Base-by-base conservation (phyloP, 2,329 filamentous ascomycete genomes). In the Penicillium oxalicum region DNA sequence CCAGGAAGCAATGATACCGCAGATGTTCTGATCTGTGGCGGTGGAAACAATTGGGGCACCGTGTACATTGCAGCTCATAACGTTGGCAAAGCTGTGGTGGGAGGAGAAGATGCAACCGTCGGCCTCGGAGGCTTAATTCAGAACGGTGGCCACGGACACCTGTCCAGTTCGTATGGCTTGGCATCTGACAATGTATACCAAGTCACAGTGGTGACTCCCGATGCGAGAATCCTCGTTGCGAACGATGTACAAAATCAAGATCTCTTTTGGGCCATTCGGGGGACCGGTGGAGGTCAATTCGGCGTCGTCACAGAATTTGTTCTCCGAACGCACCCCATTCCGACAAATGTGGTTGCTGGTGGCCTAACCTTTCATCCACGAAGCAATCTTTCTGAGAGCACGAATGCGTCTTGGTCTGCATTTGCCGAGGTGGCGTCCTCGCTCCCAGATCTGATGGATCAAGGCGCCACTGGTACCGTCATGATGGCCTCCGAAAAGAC, bases 21-120 rank as follows among this genome's bases (percentile, higher is more conserved):
- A n/a, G 46, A 55, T 24, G 58, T 56, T 1, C 9, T 52, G 2
- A 44, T 60, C 24, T 36, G 37, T 11, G 56, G 59, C 8, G 50
- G 53, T 34, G 57, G 57, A 6, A 49, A 54, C 11, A 52, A 48
- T n/a, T 59, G 56, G 56, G 54, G 56, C 7, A 35, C 42, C 12
- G 50, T 44, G 1, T 45, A 47, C 25, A 32, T 18, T 4, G 28
- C 33, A 3, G 52, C 46, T 5, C 40, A 71, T 70, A 18, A 34
- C 12, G 9, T 50, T 8, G 39, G 41, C 8, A 33, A 53, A 4
- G 32, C 45, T 0, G 70, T 80, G 1, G 73, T 82, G 4, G 77
- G 75, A 18, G 80, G 80, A 4, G 76, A 78, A 13, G 78, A 78
- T 45, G 63, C 60, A 53, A 76, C 73, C 2, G 77, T 82, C 9